phyloP scores from a whole-genome alignment of 306 rosid genomes.

The Neltuma alba region DNA sequence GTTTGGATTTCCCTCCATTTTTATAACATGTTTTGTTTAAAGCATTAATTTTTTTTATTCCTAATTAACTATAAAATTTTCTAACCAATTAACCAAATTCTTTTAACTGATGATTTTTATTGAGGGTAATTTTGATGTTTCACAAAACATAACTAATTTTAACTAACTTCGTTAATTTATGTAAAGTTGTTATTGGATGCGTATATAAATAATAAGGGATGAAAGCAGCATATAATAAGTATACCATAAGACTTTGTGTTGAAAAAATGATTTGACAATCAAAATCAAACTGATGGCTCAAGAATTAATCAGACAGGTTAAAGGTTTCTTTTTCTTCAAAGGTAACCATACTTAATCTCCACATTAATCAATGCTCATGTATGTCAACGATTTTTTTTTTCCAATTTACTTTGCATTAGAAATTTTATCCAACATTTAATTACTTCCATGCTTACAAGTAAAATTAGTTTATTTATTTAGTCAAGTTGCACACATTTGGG shows the following conservation, averaged over 20 bases:
- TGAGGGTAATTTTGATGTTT: no score
- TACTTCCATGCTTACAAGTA: neutral
- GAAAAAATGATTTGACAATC: neutral
- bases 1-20: no score
- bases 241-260: neutral
- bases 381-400: neutral
- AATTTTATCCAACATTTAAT: neutral
- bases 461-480: neutral
- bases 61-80: no score
- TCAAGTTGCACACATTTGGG: neutral
- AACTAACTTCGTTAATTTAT: no score
- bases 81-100: no score
- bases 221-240: no score
- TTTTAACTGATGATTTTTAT: no score
- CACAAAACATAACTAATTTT: no score
- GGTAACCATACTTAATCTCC: neutral
- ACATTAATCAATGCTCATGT: neutral
- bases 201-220: no score
- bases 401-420: neutral
- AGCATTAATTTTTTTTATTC: no score
- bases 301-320: neutral
- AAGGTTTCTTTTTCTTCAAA: neutral
- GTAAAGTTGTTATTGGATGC: no score
- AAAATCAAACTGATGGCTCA: neutral
- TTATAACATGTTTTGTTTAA: no score